These are phyloP conservation scores for Boehmeria nivea DNA, from an alignment of 306 rosid genomes.

Conservation along the genomic window DNA sequence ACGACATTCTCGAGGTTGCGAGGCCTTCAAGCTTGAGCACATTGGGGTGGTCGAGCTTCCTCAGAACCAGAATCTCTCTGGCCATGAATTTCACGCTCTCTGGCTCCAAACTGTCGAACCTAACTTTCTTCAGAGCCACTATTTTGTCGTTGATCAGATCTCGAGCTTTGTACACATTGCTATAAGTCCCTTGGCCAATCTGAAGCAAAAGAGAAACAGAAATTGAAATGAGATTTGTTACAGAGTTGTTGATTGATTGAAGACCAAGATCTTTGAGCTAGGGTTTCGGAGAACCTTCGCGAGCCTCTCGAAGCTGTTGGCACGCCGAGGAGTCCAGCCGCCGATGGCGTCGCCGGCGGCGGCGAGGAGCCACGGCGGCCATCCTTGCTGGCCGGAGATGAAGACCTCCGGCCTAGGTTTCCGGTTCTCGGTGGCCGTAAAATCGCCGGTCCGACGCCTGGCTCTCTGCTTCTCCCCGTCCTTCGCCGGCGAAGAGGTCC, in stretches of 20 bases:
- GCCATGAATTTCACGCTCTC: constrained; percentile 99
- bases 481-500: constrained; percentile 21
- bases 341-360: constrained; percentile 90
- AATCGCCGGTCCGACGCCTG: constrained; percentile 40
- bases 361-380: constrained; percentile 92
- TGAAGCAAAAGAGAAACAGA: constrained; percentile 29
- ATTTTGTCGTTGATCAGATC: constrained; percentile 71
- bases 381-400: constrained; percentile 53
- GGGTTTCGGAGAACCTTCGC: constrained; percentile 49
- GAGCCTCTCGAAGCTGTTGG: constrained; percentile 88
- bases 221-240: not conserved
- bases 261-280: constrained; percentile 5
- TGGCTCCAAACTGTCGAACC: constrained; percentile 91
- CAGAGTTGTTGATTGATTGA: not conserved
- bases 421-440: constrained; percentile 49
- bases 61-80: constrained; percentile 81
- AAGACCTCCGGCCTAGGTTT: constrained; percentile 41
- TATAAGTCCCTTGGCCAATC: constrained; percentile 99
- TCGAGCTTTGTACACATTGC: constrained; percentile 94
- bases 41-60: constrained; percentile 95
- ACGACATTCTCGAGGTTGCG: constrained; percentile 97
- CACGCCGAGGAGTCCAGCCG: constrained; percentile 95
- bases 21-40: constrained; percentile 90
- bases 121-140: constrained; percentile 90
- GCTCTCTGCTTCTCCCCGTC: constrained; percentile 21